Base-by-base conservation (phyloP, 1,284 basidiomycete genomes). In the Cryptococcus sp. region DNA sequence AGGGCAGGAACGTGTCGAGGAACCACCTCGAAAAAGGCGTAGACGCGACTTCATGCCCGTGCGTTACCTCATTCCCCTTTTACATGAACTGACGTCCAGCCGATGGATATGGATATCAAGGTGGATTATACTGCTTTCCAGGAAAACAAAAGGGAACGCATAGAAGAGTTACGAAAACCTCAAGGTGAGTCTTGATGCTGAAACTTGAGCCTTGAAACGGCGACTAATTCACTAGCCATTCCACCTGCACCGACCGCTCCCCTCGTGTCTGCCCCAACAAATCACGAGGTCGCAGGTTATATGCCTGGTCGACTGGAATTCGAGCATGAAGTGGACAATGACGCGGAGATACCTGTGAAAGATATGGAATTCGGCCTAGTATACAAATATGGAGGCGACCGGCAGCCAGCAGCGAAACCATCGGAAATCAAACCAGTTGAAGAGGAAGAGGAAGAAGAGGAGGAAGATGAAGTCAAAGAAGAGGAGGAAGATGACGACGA, bases 241-340 rank as follows among this genome's bases (percentile, higher is more conserved):
- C 76, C 77, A 0, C 66, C 71, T 0, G 63, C 72, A 2, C 67
- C 64, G 25, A 59, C 60, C 10, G 88, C 91, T 65, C 81, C 85
- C 4, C 86, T 94, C 7, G 90, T 88, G n/a, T 97, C 93, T 9
- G 85, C 87, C 0, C 94, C 94, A 3, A 91, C 88, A 1, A 86
- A 92, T 25, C 96, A 98, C 74, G 96, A 98, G 77, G 82, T 98
- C 40, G 85, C 85, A 11, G 89, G 88, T 0, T 98, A 88, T 77
- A 88, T 98, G 75, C 94, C 94, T 7, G 94, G 94, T 18, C 86
- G 96, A 42, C 81, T 98, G 46, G 94, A 98, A 73, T 98, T 98
- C 70, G 96, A 98, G 71, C 88, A 91, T 62, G 96, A 98, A 75
- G 78, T 91, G 18, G 94, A 98, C 69, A 93, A 96, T 69, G 92